Base-by-base conservation (phyloP, 139 green algal genomes). In the Raphidocelis subcapitata region DNA sequence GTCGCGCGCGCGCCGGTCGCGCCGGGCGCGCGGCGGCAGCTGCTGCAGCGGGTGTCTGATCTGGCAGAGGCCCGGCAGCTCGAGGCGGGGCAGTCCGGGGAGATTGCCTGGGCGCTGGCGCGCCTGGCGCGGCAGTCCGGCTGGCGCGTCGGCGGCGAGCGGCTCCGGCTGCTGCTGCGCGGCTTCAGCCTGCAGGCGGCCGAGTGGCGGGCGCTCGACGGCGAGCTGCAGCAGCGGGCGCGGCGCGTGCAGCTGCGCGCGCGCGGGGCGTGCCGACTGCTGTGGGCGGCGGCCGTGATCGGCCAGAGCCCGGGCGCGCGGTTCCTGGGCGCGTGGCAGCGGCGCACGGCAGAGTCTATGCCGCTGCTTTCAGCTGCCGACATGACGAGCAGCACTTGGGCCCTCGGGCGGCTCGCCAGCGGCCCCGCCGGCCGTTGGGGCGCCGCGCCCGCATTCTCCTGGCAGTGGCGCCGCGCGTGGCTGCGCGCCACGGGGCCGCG, bases 401-500 rank as follows among this genome's bases (percentile, higher is more conserved):
- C 46, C 33, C 31, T 76, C 26, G 60, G 57, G 4, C 37, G 32
- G 23, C 28, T 76, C 1, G 33, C 10, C 8, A 15, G 33, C 35
- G 28, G 23, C 18, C 59, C 59, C 29, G n/a, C n/a, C n/a, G n/a
- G n/a, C n/a, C n/a, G n/a, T n/a, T n/a, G n/a, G n/a, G n/a, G n/a
- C n/a, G n/a, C n/a, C n/a, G n/a, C n/a, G n/a, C n/a, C n/a, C n/a
- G n/a, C n/a, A n/a, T n/a, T n/a, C n/a, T 14, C 18, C 14, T 5
- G n/a, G 33, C 20, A 23, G 29, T 76, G 69, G 69, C 36, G 56
- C 1, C 49, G n/a, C 29, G 59, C 44, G 12, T 76, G 69, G 69
- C 29, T 56, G 26, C 59, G 46, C 21, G 41, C 31, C 20, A 47
- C 46, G 26, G 61, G 24, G 20, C 28, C 24, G 51, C 62, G 62